These are phyloP conservation scores for Fragaria nilgerrensis DNA, from an alignment of 306 rosid species.

Conservation along the genomic window DNA sequence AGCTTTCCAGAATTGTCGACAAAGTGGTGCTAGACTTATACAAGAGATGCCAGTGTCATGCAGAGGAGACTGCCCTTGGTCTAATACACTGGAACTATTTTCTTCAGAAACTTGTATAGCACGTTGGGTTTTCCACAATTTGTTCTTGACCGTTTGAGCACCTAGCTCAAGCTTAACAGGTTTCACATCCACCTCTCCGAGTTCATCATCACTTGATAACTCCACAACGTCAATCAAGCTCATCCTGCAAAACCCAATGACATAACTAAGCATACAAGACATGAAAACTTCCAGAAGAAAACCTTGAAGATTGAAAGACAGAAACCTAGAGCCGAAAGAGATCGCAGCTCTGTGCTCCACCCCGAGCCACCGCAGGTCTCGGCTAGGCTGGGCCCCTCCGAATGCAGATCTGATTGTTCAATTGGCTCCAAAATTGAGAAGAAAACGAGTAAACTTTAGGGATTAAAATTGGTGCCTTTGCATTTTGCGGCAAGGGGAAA, in stretches of 20 bases:
- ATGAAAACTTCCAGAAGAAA: not conserved
- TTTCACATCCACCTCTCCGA: slow-evolving; percentile 37
- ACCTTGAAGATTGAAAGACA: not conserved
- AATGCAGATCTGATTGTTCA: no score
- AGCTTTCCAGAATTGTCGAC: slow-evolving; percentile 93
- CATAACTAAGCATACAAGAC: not conserved
- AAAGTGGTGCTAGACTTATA: slow-evolving; percentile 58
- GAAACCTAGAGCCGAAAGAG: no score
- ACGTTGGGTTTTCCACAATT: slow-evolving; percentile 20
- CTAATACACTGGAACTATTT: slow-evolving; percentile 63
- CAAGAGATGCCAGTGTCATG: slow-evolving; percentile 62
- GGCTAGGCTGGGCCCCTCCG: no score
- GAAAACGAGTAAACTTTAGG: no score
- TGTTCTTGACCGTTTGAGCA: slow-evolving; percentile 18
- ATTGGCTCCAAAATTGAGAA: no score
- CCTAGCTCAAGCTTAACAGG: slow-evolving; percentile 52
- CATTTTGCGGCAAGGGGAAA: no score
- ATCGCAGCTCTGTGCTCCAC: no score
- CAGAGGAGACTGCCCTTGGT: slow-evolving; percentile 55
- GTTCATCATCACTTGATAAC: slow-evolving; percentile 72
- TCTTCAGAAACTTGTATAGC: slow-evolving; percentile 44
- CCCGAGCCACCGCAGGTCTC: no score
- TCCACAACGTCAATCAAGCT: slow-evolving; percentile 52
- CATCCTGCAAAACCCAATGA: slow-evolving; percentile 33
- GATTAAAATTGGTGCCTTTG: no score